These are phyloP conservation scores for Excoecaria cochinchinensis DNA, from an alignment of 345 rosid genomes.

Conservation along the genomic window DNA sequence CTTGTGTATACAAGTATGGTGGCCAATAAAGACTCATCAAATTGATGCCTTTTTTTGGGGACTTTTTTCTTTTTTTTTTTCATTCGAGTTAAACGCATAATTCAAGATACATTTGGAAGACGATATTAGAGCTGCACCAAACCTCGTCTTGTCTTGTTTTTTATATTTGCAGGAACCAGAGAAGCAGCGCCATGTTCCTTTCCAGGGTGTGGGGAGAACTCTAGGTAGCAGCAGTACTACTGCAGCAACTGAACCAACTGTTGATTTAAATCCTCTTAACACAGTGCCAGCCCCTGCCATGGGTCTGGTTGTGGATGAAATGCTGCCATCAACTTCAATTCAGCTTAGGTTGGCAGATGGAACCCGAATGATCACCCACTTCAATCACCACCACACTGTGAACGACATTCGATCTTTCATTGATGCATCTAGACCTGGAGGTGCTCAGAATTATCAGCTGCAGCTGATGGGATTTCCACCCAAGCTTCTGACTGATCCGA, in stretches of 20 bases:
- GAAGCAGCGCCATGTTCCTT: constrained; percentile 53
- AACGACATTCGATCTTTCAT: constrained; percentile 60
- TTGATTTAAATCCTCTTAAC: constrained; percentile 25
- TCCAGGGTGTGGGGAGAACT: constrained; percentile 92
- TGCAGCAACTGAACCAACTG: constrained; percentile 30
- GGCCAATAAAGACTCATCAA: too few species aligned
- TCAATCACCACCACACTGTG: constrained; percentile 74
- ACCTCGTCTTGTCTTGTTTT: background rate
- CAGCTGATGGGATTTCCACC: constrained; percentile 98
- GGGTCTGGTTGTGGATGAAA: constrained; percentile 55
- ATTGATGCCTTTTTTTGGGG: background rate
- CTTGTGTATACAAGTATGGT: background rate
- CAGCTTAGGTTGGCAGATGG: constrained; percentile 92
- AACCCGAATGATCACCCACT: constrained; percentile 60
- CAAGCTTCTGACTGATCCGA: constrained; percentile 58
- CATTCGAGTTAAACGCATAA: background rate
- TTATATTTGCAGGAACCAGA: constrained; percentile 61
- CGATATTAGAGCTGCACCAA: background rate
- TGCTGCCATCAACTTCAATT: constrained; percentile 69
- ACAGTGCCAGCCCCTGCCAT: constrained; percentile 37
- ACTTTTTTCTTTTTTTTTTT: background rate
- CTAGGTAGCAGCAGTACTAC: constrained; percentile 65
- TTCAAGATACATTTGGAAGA: background rate
- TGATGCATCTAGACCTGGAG: constrained; percentile 62
- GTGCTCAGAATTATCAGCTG: constrained; percentile 56